These are phyloP conservation scores for Baorangia bicolor DNA, from an alignment of 768 basidiomycete species.

Conservation along the genomic window DNA sequence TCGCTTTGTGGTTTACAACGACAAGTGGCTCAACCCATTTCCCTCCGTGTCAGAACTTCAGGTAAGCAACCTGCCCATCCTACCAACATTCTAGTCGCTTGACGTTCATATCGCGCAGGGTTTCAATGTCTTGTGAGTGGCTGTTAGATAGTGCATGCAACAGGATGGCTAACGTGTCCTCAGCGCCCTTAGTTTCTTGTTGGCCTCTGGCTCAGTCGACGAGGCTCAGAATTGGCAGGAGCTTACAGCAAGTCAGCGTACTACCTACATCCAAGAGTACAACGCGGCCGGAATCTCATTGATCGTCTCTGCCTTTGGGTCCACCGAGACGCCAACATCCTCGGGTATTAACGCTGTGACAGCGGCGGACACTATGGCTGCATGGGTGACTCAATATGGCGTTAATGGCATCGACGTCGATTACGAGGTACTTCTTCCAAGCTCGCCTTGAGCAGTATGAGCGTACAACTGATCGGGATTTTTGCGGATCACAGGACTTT, in stretches of 20 bases:
- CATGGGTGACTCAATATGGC: slow-evolving; percentile 46
- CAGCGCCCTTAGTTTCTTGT: slow-evolving; percentile 43
- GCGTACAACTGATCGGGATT: neutral
- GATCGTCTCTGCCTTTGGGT: slow-evolving; percentile 56
- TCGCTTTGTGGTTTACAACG: slow-evolving; percentile 45
- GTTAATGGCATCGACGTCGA: slow-evolving; percentile 56
- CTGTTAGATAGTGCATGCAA: neutral
- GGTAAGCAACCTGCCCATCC: slow-evolving; percentile 26
- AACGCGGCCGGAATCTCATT: slow-evolving; percentile 55
- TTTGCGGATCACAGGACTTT: slow-evolving; percentile 24
- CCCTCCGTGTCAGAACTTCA: slow-evolving; percentile 45
- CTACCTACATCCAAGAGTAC: slow-evolving; percentile 46
- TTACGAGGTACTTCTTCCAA: slow-evolving; percentile 37
- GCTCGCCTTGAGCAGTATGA: neutral
- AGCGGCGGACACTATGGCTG: slow-evolving; percentile 43
- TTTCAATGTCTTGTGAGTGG: slow-evolving; percentile 36
- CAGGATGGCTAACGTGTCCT: neutral
- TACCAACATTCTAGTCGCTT: neutral
- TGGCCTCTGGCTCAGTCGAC: slow-evolving; percentile 42
- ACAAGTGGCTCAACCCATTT: slow-evolving; percentile 41
- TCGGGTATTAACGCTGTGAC: slow-evolving; percentile 38
- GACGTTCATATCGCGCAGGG: slow-evolving; percentile 22
- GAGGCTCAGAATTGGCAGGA: slow-evolving; percentile 46
- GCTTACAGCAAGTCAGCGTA: slow-evolving; percentile 39
- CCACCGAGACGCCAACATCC: slow-evolving; percentile 42